Percentiles rank a stretch among this genome's conserved stretches.
phyloP scores from a whole-genome alignment of 1,284 basidiomycete genomes.

The Phellopilus nigrolimitatus region DNA sequence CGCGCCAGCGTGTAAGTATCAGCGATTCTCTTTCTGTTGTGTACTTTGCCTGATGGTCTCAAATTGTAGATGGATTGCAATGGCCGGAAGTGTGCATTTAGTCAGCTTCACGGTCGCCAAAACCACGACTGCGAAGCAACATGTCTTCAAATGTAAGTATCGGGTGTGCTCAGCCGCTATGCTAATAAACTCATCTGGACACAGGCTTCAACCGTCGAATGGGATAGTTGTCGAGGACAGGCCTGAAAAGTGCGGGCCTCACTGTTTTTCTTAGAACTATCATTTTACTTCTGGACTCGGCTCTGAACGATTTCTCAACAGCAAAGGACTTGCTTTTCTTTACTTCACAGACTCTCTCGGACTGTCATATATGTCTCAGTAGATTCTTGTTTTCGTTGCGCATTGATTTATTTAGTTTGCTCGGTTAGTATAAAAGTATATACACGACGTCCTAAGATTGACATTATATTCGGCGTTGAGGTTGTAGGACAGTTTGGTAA shows the following conservation, averaged over 20 bases:
- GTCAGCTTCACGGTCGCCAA: slow-evolving; percentile 31
- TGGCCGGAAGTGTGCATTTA: slow-evolving; percentile 33
- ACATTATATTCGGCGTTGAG: too few relatives aligned
- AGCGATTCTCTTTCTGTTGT: neutral
- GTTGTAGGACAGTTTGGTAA: too few relatives aligned
- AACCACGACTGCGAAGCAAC: slow-evolving; percentile 35
- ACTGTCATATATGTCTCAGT: too few relatives aligned
- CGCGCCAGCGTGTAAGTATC: slow-evolving; percentile 35
- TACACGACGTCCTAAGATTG: too few relatives aligned
- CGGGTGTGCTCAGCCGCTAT: neutral
- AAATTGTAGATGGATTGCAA: slow-evolving; percentile 43
- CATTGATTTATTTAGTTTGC: too few relatives aligned
- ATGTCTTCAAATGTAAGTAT: slow-evolving; percentile 36
- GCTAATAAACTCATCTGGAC: slow-evolving; percentile 7
- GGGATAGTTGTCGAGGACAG: slow-evolving; percentile 16
- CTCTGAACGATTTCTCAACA: too few relatives aligned
- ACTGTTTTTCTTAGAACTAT: too few relatives aligned
- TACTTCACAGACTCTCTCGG: too few relatives aligned
- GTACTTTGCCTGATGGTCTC: neutral
- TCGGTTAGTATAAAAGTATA: too few relatives aligned
- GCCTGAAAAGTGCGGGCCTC: neutral
- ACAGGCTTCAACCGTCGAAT: slow-evolving; percentile 9
- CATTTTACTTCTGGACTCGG: too few relatives aligned
- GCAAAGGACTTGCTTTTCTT: too few relatives aligned
- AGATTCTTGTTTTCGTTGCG: too few relatives aligned